Evolutionary conservation across 2,329 filamentous ascomycete genomes (phyloP).

Genomic region (Lasiodiplodia sp.): DNA sequence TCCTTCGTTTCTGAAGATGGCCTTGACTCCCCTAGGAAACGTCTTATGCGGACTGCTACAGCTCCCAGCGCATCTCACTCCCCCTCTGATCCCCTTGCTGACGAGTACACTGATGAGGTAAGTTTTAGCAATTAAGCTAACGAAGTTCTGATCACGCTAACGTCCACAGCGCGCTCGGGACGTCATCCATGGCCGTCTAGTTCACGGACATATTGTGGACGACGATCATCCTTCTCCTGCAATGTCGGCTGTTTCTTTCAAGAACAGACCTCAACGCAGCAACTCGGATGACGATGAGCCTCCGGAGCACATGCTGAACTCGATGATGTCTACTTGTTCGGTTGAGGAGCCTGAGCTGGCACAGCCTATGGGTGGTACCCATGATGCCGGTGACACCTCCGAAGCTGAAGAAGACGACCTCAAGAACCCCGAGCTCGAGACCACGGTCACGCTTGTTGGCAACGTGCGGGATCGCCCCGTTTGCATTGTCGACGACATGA

Average conservation of each 20-base stretch:
- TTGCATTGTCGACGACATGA: conserved; percentile 98
- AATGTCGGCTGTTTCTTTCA: conserved; percentile 67
- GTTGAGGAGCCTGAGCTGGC: conserved; percentile 53
- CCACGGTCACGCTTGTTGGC: conserved; percentile 96
- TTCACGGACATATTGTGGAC: conserved; percentile 94
- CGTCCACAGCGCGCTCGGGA: conserved; percentile 72
- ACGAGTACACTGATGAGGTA: conserved; percentile 74
- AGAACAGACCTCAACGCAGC: conserved; percentile 51
- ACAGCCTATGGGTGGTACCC: conserved; percentile 80
- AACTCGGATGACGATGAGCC: conserved; percentile 56
- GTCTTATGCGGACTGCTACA: conserved; percentile 30
- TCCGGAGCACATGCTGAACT: conserved; percentile 86
- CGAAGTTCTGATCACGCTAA: conserved; percentile 33
- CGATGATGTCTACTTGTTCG: conserved; percentile 80
- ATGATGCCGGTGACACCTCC: conserved; percentile 80
- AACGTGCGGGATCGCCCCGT: conserved; percentile 89
- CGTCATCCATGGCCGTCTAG: conserved; percentile 87
- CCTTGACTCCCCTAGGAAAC: conserved; percentile 32
- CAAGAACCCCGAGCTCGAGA: conserved; percentile 80
- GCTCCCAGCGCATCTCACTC: conserved; percentile 31
- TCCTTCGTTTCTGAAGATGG: conserved; percentile 42
- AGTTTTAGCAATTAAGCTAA: background rate
- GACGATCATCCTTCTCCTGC: conserved; percentile 87
- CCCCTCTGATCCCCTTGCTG: conserved; percentile 47
- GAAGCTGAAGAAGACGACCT: conserved; percentile 95